A percentile compares a stretch with the other conserved stretches of the same genome.
Evolutionary conservation across 2,329 filamentous ascomycete genomes (phyloP).

Genomic region (Cladosporium cucumerinum): DNA sequence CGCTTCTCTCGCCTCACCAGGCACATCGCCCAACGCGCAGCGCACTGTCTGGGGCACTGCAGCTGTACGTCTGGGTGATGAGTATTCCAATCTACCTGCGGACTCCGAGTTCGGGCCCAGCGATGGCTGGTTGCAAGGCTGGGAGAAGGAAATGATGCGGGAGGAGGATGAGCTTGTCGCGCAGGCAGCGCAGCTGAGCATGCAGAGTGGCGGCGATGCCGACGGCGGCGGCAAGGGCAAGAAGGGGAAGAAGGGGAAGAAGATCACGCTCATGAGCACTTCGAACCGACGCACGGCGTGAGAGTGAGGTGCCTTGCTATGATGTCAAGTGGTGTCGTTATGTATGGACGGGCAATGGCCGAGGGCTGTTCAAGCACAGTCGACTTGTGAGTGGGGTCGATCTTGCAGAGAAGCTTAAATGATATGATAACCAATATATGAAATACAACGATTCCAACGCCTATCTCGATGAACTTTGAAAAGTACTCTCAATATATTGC

Average conservation of each 20-base stretch:
- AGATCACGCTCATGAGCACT: conserved; percentile 67
- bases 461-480: too few species aligned
- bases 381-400: background rate
- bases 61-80: conserved; percentile 58
- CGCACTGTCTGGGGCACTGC: conserved; percentile 93
- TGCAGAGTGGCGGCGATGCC: conserved; percentile 23
- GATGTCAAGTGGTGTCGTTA: background rate
- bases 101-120: conserved; percentile 46
- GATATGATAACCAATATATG: conserved; percentile 1
- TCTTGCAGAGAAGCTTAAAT: background rate
- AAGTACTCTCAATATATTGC: background rate
- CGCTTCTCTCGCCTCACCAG: conserved; percentile 68
- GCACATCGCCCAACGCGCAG: conserved; percentile 71
- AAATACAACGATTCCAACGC: background rate
- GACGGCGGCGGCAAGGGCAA: conserved; percentile 23
- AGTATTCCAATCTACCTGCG: conserved; percentile 42
- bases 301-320: background rate
- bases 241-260: conserved; percentile 57
- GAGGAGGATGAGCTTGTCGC: conserved; percentile 56
- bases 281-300: conserved; percentile 35
- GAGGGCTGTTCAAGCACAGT: background rate
- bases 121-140: conserved; percentile 84
- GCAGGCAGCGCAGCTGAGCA: conserved; percentile 42
- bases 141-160: conserved; percentile 71
- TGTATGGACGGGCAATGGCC: background rate